Evolutionary conservation across 2,329 filamentous ascomycete genomes (phyloP).

Genomic region (Aureobasidium namibiae): DNA sequence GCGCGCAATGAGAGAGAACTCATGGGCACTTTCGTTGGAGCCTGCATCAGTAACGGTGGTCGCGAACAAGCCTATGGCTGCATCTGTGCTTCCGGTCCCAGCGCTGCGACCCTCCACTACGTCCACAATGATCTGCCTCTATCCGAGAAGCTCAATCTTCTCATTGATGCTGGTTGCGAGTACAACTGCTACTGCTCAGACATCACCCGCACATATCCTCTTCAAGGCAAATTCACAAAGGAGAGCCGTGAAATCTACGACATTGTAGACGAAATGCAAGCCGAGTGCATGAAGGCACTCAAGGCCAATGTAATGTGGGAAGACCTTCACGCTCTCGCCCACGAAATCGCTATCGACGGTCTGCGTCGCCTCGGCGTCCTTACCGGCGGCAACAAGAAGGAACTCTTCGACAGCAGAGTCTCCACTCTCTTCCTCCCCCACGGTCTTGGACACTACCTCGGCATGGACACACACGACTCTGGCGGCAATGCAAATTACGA

Average conservation of each 20-base stretch:
- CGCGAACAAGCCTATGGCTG: constrained; percentile 80
- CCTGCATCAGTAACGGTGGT: constrained; percentile 65
- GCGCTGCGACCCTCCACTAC: constrained; percentile 83
- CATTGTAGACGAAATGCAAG: constrained; percentile 81
- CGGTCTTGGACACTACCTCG: constrained; percentile 43
- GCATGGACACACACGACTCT: constrained; percentile 45
- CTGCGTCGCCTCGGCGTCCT: constrained; percentile 69
- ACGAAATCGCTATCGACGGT: constrained; percentile 73
- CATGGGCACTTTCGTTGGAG: constrained; percentile 69
- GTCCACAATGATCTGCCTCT: constrained; percentile 67
- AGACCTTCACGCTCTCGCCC: constrained; percentile 69
- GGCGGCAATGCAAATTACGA: constrained; percentile 42
- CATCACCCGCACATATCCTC: constrained; percentile 80
- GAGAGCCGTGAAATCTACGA: constrained; percentile 53
- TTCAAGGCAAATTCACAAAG: constrained; percentile 60
- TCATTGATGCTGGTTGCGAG: constrained; percentile 71
- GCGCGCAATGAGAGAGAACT: constrained; percentile 75
- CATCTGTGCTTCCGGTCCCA: constrained; percentile 73
- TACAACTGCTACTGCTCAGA: constrained; percentile 45
- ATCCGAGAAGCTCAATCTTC: constrained; percentile 63
- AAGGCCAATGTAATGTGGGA: constrained; percentile 73
- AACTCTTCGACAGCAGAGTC: constrained; percentile 37
- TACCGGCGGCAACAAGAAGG: constrained; percentile 49
- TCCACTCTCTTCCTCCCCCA: constrained; percentile 45
- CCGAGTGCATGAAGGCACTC: constrained; percentile 63